Conservation (phyloP, 2,329 filamentous ascomycete species). For the Alternaria sp. region DNA sequence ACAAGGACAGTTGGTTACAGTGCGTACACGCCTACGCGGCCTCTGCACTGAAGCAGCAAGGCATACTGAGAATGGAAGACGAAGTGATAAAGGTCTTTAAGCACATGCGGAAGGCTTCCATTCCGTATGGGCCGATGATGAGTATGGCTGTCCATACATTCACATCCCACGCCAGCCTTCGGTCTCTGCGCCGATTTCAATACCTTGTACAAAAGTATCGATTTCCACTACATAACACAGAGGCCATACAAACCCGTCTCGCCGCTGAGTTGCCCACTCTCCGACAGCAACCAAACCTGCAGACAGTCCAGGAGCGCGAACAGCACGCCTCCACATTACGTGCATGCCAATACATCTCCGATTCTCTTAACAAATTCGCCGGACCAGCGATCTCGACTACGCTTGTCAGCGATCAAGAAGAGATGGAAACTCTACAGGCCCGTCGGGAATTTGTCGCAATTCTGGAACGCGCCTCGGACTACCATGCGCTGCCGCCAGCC, state of each 20-base stretch:
- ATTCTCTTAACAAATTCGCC: conserved; percentile 7
- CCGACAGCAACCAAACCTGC: background rate
- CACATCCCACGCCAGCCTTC: conserved; percentile 8
- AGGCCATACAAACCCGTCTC: conserved; percentile 13
- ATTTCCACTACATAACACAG: conserved; percentile 9
- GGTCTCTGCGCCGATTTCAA: conserved; percentile 17
- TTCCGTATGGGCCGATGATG: conserved; percentile 23
- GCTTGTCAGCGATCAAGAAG: background rate
- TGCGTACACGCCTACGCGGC: background rate
- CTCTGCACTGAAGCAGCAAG: background rate
- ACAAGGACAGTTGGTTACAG: conserved; percentile 3
- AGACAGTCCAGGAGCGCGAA: conserved; percentile 6
- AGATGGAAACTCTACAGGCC: conserved; percentile 6
- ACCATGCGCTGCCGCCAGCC: conserved; percentile 31
- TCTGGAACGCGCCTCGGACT: conserved; percentile 27
- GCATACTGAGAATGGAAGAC: conserved; percentile 5
- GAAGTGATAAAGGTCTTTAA: conserved; percentile 20
- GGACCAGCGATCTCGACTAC: background rate
- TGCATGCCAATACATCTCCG: conserved; percentile 10
- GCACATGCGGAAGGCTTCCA: conserved; percentile 10
- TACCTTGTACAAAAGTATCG: conserved; percentile 10
- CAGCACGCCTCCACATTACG: conserved; percentile 13
- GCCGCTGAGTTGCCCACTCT: conserved; percentile 6
- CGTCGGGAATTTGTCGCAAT: conserved; percentile 36
- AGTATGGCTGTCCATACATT: conserved; percentile 16